Evolutionary conservation across 345 rosid genomes (phyloP).

Genomic region (Salix udensis): DNA sequence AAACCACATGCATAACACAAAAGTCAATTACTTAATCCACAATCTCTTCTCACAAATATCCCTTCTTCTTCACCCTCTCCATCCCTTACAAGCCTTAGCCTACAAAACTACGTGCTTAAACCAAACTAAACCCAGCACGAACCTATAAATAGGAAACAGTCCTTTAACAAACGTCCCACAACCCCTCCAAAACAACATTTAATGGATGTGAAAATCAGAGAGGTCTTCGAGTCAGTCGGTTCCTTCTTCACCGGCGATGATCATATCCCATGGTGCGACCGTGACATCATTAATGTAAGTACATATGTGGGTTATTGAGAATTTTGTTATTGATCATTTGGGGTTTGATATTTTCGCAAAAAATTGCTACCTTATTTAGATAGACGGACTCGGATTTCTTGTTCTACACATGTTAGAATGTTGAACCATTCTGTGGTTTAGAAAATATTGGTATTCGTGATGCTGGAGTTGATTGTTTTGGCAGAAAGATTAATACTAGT

Average conservation of each 20-base stretch:
- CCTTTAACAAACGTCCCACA: not conserved
- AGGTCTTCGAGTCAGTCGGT: constrained; percentile 26
- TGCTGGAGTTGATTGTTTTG: not conserved
- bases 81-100: not conserved
- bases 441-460: not conserved
- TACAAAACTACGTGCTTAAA: not conserved
- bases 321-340: not conserved
- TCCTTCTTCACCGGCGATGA: constrained; percentile 62
- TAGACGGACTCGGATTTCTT: not conserved
- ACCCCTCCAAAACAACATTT: not conserved
- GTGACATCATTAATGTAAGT: constrained; percentile 59
- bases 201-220: constrained; percentile 26
- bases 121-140: not conserved
- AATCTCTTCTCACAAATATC: not conserved
- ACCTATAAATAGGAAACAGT: not conserved
- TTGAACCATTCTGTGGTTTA: not conserved
- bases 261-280: constrained; percentile 71
- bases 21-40: not conserved
- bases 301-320: not conserved
- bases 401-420: not conserved
- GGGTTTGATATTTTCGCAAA: not conserved
- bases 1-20: not conserved
- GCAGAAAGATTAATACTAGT: not conserved
- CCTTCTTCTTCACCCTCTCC: not conserved
- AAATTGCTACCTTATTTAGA: not conserved